Evolutionary conservation across 192 early-diverging fungal species (phyloP).

Genomic region (Hyaloraphidium curvatum): DNA sequence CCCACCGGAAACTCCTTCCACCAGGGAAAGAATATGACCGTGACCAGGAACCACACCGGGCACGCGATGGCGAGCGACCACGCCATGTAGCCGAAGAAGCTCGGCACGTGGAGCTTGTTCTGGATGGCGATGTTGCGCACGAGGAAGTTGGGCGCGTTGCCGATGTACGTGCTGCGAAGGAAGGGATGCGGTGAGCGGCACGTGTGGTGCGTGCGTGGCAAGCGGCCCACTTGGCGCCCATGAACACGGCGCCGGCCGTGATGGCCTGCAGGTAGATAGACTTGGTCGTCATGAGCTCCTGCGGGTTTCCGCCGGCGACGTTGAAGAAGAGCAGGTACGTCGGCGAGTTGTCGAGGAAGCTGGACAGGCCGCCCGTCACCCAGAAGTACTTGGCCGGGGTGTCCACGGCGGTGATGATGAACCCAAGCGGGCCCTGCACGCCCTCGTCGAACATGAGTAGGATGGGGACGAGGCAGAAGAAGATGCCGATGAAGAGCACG

Average conservation of each 20-base stretch:
- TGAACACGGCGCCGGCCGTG: no score
- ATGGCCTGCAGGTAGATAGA: no score
- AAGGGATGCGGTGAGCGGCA: no score
- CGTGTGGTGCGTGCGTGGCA: no score
- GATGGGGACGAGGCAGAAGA: neutral
- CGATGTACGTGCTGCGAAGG: conserved; percentile 3
- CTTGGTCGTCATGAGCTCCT: neutral
- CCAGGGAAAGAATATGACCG: no score
- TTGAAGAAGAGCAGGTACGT: conserved; percentile 1
- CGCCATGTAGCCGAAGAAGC: conserved; percentile 1
- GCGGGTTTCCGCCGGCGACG: neutral
- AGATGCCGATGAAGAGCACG: neutral
- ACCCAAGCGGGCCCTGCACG: neutral
- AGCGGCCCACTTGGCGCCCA: no score
- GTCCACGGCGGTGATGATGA: neutral
- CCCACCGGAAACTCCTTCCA: no score
- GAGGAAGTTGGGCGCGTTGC: neutral
- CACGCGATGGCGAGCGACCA: neutral
- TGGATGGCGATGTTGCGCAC: neutral
- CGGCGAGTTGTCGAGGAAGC: neutral
- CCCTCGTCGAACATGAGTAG: neutral
- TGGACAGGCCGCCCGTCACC: neutral
- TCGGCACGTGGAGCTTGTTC: neutral
- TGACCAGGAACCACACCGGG: no score
- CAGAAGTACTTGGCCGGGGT: neutral